Conservation (phyloP, 2,329 filamentous ascomycete genomes). For the Capronia epimyces region DNA sequence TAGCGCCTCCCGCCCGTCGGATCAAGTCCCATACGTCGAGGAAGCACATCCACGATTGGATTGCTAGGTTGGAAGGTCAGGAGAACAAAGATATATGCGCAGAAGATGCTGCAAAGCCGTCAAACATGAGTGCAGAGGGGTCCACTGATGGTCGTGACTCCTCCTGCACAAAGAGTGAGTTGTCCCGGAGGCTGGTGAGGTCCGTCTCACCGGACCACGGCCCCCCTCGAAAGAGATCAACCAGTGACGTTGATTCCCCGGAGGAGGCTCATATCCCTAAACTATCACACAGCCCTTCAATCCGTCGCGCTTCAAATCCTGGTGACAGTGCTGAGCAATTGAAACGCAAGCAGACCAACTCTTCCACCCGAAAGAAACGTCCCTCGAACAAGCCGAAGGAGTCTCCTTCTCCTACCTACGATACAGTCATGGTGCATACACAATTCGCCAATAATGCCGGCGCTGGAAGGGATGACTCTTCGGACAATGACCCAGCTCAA, state of each 20-base stretch:
- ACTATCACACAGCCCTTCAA: slow-evolving; percentile 10
- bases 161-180: slow-evolving; percentile 13
- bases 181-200: slow-evolving; percentile 5
- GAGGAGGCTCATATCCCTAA: slow-evolving; percentile 13
- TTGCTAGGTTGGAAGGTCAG: slow-evolving; percentile 7
- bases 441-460: not conserved
- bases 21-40: slow-evolving; percentile 12
- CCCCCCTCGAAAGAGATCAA: slow-evolving; percentile 25
- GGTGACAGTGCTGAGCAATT: slow-evolving; percentile 11
- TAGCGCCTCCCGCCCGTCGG: slow-evolving; percentile 11
- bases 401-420: slow-evolving; percentile 6
- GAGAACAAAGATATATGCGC: not conserved
- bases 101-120: slow-evolving; percentile 2
- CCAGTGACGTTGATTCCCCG: slow-evolving; percentile 22
- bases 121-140: slow-evolving; percentile 3
- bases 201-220: slow-evolving; percentile 7
- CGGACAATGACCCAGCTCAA: not conserved
- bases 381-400: slow-evolving; percentile 12
- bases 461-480: not conserved
- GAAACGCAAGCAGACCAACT: slow-evolving; percentile 16
- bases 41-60: slow-evolving; percentile 17
- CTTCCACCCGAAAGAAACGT: slow-evolving; percentile 8
- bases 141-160: not conserved
- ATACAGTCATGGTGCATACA: not conserved
- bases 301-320: slow-evolving; percentile 4